Evolutionary conservation across 371 early-diverging fungal genomes (phyloP).

Genomic region (Mycotypha africana): DNA sequence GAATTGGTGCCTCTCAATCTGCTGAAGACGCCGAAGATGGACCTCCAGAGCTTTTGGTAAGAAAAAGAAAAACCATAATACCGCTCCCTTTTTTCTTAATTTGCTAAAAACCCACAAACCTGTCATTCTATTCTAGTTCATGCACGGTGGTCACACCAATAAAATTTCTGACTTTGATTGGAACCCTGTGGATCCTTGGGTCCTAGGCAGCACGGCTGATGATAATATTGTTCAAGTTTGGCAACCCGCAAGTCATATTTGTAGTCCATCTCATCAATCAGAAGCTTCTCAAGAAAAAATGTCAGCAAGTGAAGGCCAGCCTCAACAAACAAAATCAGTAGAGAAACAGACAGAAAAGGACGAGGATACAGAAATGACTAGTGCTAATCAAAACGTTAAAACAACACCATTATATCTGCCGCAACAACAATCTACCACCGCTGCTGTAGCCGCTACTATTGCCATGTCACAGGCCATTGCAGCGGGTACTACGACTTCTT

Average conservation of each 20-base stretch:
- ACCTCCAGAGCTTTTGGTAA: conserved; percentile 95
- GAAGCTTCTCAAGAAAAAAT: no score
- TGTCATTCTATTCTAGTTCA: conserved; percentile 58
- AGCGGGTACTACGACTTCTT: no score
- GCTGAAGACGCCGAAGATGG: conserved; percentile 96
- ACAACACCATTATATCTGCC: no score
- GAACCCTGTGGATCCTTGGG: conserved; percentile 97
- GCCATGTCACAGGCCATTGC: no score
- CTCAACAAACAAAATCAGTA: no score
- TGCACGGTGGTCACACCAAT: conserved; percentile 99
- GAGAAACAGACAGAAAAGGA: background rate
- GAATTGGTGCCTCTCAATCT: conserved; percentile 86
- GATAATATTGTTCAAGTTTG: conserved; percentile 98
- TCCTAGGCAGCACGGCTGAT: conserved; percentile 93
- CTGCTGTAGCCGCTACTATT: no score
- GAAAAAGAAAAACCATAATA: conserved; percentile 3
- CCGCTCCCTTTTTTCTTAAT: no score
- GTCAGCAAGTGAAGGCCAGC: no score
- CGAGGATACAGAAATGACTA: no score
- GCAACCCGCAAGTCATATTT: conserved; percentile 72
- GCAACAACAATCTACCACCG: no score
- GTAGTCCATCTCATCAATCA: conserved; percentile 1
- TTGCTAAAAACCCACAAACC: background rate
- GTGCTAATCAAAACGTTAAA: no score
- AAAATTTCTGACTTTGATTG: conserved; percentile 96